Percentiles rank a stretch among this genome's conserved stretches.
phyloP scores from a whole-genome alignment of 1,284 basidiomycete genomes.

The Puccinia novopanici region DNA sequence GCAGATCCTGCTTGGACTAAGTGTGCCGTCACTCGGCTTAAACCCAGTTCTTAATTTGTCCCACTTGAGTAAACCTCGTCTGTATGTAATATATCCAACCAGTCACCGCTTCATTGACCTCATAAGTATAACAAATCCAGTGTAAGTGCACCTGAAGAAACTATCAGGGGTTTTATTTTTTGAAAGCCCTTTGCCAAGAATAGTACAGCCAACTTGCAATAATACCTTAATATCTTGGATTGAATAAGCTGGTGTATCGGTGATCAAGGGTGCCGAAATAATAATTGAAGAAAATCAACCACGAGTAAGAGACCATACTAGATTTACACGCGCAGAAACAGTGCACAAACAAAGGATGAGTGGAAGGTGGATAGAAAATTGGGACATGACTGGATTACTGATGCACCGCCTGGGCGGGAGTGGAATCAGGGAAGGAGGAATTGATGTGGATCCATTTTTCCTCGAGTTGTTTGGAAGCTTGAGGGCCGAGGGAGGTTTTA shows the following conservation, averaged over 20 bases:
- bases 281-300: background rate
- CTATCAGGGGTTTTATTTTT: too few species aligned
- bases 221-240: too few species aligned
- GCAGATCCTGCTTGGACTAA: conserved; percentile 37
- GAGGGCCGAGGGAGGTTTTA: background rate
- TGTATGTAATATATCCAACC: background rate
- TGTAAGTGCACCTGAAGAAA: too few species aligned
- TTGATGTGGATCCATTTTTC: conserved; percentile 17
- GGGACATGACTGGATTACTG: background rate
- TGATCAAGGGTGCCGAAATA: background rate
- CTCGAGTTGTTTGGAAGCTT: conserved; percentile 15
- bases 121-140: background rate
- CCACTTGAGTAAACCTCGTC: background rate
- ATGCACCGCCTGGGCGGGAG: background rate
- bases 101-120: background rate
- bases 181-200: too few species aligned
- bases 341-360: background rate
- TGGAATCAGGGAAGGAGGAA: background rate
- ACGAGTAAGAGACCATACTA: background rate
- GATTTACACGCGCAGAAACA: background rate
- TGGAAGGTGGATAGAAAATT: too few species aligned
- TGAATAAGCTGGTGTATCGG: too few species aligned
- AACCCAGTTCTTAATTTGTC: background rate
- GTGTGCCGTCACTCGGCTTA: conserved; percentile 20
- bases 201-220: too few species aligned